Evolutionary conservation across 116 monocot genomes (phyloP).

Genomic region (Iris pallida): DNA sequence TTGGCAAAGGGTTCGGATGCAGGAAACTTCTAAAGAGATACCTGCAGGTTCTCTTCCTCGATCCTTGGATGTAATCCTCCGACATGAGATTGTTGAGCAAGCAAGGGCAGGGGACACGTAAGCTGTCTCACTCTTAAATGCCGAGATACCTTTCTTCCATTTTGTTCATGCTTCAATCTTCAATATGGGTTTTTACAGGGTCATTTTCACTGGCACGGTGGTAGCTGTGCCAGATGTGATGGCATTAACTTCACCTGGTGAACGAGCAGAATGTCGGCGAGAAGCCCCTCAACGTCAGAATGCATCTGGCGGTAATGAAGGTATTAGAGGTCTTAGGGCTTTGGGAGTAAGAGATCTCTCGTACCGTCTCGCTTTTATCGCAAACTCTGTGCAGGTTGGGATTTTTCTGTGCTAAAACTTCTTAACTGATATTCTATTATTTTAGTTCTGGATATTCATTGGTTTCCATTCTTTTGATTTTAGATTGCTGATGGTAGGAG

Average conservation of each 20-base stretch:
- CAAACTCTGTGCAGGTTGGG: constrained; percentile 89
- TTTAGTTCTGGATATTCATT: neutral
- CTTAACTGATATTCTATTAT: constrained; percentile 1
- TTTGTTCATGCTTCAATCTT: neutral
- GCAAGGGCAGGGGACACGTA: constrained; percentile 98
- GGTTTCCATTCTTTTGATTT: constrained; percentile 5
- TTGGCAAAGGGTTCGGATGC: constrained; percentile 93
- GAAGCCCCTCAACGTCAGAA: constrained; percentile 72
- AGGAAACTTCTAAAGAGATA: constrained; percentile 98
- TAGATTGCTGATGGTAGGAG: constrained; percentile 79
- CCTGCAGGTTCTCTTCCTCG: constrained; percentile 96
- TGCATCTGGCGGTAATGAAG: constrained; percentile 62
- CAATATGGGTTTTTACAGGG: constrained; percentile 28
- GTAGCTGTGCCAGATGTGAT: constrained; percentile 92
- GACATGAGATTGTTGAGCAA: constrained; percentile 98
- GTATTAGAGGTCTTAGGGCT: constrained; percentile 72
- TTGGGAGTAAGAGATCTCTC: constrained; percentile 93
- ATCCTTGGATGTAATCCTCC: constrained; percentile 84
- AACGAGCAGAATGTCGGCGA: constrained; percentile 80
- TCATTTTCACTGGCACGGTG: constrained; percentile 84
- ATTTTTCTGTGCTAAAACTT: neutral
- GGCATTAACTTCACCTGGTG: constrained; percentile 92
- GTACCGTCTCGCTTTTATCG: constrained; percentile 92
- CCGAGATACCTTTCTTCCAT: too few relatives aligned
- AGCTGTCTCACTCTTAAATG: constrained; percentile 1